These are phyloP conservation scores for Sugiyamaella paludigena DNA, from an alignment of 1,139 yeast genomes.

Conservation along the genomic window DNA sequence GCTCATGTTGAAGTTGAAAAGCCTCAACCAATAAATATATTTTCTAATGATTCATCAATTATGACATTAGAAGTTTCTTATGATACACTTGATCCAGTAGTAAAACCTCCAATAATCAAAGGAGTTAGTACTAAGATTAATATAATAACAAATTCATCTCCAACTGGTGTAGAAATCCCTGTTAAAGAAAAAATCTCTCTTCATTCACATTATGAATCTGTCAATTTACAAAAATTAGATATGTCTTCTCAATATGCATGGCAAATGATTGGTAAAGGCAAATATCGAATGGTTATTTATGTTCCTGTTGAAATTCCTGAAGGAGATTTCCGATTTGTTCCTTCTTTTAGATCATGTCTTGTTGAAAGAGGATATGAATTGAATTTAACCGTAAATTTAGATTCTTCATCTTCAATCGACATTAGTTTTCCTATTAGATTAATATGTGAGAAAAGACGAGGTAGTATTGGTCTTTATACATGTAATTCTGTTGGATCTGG, in stretches of 20 bases:
- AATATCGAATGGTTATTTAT: slow-evolving; percentile 1
- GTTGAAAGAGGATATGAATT: slow-evolving; percentile 10
- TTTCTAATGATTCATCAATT: slow-evolving; percentile 2
- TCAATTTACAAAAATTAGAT: slow-evolving; percentile 9
- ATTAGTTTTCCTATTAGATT: slow-evolving; percentile 10
- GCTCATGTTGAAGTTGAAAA: slow-evolving; percentile 5
- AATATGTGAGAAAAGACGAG: slow-evolving; percentile 4
- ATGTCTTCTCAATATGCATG: slow-evolving; percentile 2
- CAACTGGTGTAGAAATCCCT: slow-evolving; percentile 1
- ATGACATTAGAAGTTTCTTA: neutral
- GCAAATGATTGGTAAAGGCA: slow-evolving; percentile 1
- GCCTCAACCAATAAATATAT: slow-evolving; percentile 2
- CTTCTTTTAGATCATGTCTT: slow-evolving; percentile 14
- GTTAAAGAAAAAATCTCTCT: neutral
- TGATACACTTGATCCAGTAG: neutral
- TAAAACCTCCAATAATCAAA: slow-evolving; percentile 9
- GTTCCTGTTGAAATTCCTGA: slow-evolving; percentile 11
- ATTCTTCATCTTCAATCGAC: slow-evolving; percentile 5
- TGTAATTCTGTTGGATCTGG: neutral
- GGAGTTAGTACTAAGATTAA: slow-evolving; percentile 2
- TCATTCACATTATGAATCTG: slow-evolving; percentile 3
- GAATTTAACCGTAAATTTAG: slow-evolving; percentile 7
- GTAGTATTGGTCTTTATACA: slow-evolving; percentile 5
- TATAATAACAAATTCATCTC: slow-evolving; percentile 4
- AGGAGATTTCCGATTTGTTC: slow-evolving; percentile 11